A percentile compares a stretch with the other conserved stretches of the same genome.
These are phyloP conservation scores for Vicia faba DNA, from an alignment of 306 rosid genomes.

Conservation along the genomic window DNA sequence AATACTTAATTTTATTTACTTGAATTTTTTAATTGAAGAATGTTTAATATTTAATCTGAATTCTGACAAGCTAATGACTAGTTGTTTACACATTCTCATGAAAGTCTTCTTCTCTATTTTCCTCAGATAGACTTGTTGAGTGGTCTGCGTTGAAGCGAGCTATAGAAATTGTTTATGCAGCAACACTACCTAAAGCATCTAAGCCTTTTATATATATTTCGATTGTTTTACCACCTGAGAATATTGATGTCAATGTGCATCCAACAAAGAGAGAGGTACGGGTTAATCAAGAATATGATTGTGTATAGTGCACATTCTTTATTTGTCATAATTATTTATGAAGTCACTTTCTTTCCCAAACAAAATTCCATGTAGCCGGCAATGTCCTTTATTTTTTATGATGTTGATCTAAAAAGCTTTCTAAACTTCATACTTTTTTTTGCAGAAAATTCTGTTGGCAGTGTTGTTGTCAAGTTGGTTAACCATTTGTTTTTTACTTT, in stretches of 20 bases:
- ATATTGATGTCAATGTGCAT: slow-evolving; percentile 89
- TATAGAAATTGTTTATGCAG: slow-evolving; percentile 91
- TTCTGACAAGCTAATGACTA: not conserved
- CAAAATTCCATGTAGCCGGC: slow-evolving; percentile 2
- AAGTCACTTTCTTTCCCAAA: slow-evolving; percentile 5
- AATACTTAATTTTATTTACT: slow-evolving; percentile 20
- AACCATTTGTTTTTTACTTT: slow-evolving; percentile 9
- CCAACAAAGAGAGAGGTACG: slow-evolving; percentile 96
- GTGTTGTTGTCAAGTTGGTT: slow-evolving; percentile 22
- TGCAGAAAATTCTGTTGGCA: not conserved
- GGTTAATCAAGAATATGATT: slow-evolving; percentile 16
- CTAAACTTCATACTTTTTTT: slow-evolving; percentile 9
- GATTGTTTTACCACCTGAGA: slow-evolving; percentile 77
- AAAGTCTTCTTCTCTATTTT: slow-evolving; percentile 32
- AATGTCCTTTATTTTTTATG: slow-evolving; percentile 13
- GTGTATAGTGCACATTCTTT: slow-evolving; percentile 8
- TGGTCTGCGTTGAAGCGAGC: slow-evolving; percentile 94
- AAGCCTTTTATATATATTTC: slow-evolving; percentile 90
- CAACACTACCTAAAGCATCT: slow-evolving; percentile 91
- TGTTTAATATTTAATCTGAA: slow-evolving; percentile 21
- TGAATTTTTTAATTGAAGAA: slow-evolving; percentile 5
- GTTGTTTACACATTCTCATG: slow-evolving; percentile 31
- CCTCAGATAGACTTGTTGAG: slow-evolving; percentile 89
- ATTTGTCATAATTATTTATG: slow-evolving; percentile 22
- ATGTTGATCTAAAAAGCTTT: slow-evolving; percentile 13